phyloP scores from a whole-genome alignment of 306 rosid genomes.

The Oxytropis ochrocephala region DNA sequence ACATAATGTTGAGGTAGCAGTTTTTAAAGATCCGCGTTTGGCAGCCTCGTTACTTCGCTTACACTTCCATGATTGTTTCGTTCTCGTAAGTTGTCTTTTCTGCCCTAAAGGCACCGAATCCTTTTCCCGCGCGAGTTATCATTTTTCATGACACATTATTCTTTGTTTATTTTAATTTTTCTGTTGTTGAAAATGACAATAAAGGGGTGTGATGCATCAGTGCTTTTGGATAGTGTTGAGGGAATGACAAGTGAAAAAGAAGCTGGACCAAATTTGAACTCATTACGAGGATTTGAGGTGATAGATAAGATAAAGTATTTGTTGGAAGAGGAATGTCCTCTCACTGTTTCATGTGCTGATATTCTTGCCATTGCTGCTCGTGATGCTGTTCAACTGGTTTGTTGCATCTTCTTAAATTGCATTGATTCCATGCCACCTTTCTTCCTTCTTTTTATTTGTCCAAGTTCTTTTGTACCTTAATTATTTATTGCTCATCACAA shows the following conservation, averaged over 20 bases:
- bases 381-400: slow-evolving; percentile 59
- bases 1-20: slow-evolving; percentile 47
- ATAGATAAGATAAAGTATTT: slow-evolving; percentile 60
- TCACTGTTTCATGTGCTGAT: slow-evolving; percentile 83
- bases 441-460: neutral
- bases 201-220: slow-evolving; percentile 94
- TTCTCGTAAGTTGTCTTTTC: slow-evolving; percentile 54
- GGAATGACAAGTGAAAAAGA: slow-evolving; percentile 71
- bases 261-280: slow-evolving; percentile 67
- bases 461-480: too few species aligned
- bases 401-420: neutral
- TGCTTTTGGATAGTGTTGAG: slow-evolving; percentile 61
- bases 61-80: slow-evolving; percentile 95
- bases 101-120: too few species aligned
- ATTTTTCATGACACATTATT: too few species aligned
- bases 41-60: slow-evolving; percentile 88
- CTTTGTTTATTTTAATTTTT: neutral
- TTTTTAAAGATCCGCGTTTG: slow-evolving; percentile 64
- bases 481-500: too few species aligned
- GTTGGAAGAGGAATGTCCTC: slow-evolving; percentile 71
- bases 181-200: slow-evolving; percentile 1
- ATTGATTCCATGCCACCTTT: neutral
- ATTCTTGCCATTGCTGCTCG: slow-evolving; percentile 81
- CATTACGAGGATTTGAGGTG: slow-evolving; percentile 66
- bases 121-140: too few species aligned